phyloP scores from a whole-genome alignment of 306 rosid species.

The Cucumis sativus region DNA sequence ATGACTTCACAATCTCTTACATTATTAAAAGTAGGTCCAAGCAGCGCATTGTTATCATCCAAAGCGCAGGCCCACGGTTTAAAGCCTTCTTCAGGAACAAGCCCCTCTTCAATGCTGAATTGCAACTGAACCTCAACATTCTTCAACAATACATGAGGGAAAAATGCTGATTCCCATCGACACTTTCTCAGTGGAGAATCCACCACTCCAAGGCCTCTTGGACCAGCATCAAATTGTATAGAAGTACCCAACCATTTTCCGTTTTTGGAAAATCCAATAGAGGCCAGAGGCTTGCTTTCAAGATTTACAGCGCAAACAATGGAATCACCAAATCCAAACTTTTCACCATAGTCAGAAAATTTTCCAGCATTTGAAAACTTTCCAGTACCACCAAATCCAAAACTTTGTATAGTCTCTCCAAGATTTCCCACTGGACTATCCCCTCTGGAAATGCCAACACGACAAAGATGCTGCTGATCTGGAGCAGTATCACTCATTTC shows the following conservation, averaged over 20 bases:
- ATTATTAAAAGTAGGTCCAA: constrained; percentile 29
- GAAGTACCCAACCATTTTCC: constrained; percentile 42
- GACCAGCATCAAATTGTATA: constrained; percentile 21
- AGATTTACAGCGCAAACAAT: constrained; percentile 38
- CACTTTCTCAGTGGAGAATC: constrained; percentile 12
- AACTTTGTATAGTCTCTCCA: constrained; percentile 37
- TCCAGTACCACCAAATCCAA: constrained; percentile 43
- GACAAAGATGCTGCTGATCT: constrained; percentile 32
- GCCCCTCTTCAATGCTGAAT: constrained; percentile 49
- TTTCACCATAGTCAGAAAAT: constrained; percentile 32
- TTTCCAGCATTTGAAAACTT: constrained; percentile 24
- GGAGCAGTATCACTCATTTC: constrained; percentile 21
- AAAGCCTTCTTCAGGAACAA: constrained; percentile 29
- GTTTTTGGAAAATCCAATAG: constrained; percentile 45
- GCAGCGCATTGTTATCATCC: constrained; percentile 22
- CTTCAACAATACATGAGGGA: constrained; percentile 48
- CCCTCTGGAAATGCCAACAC: constrained; percentile 44
- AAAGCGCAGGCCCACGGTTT: constrained; percentile 40
- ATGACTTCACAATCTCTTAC: constrained; percentile 36
- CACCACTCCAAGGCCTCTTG: constrained; percentile 25
- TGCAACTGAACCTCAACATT: constrained; percentile 42
- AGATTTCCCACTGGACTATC: constrained; percentile 31
- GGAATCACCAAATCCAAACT: constrained; percentile 44
- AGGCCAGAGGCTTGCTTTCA: constrained; percentile 35
- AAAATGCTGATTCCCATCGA: constrained; percentile 26